phyloP scores from a whole-genome alignment of 352 stramenopile species.

The Halophytophthora polymorphica region DNA sequence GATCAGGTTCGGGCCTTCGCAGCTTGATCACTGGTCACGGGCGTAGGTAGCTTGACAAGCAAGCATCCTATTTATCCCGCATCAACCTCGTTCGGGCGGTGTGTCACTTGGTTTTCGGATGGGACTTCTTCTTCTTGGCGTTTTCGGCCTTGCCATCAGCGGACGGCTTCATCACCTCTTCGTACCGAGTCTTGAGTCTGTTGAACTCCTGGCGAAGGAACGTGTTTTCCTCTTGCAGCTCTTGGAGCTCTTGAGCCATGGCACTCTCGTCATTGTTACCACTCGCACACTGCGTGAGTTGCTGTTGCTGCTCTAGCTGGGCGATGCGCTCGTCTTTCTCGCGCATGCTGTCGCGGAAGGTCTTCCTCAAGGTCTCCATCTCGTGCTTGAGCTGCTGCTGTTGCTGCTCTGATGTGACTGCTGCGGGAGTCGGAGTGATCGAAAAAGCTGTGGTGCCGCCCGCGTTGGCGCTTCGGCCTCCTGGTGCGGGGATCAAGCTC shows the following conservation, averaged over 20 bases:
- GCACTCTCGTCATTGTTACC: conserved; percentile 6
- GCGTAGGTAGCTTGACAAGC: not conserved
- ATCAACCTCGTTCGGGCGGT: not conserved
- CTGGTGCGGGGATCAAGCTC: conserved; percentile 15
- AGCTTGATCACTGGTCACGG: not conserved
- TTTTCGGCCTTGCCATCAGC: not conserved
- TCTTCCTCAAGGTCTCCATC: conserved; percentile 40
- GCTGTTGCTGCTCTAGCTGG: conserved; percentile 28
- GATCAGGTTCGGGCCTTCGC: conserved; percentile 34
- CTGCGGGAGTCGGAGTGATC: conserved; percentile 5
- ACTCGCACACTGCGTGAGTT: conserved; percentile 5
- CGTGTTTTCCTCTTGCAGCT: conserved; percentile 66
- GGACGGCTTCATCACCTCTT: conserved; percentile 21
- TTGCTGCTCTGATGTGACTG: conserved; percentile 21
- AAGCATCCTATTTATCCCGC: conserved; percentile 5
- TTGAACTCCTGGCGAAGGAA: conserved; percentile 68
- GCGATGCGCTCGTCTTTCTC: conserved; percentile 67
- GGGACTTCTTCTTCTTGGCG: conserved; percentile 10
- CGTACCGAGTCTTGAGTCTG: conserved; percentile 62
- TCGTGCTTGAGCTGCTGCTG: conserved; percentile 25
- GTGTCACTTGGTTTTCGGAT: not conserved
- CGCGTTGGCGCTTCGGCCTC: not conserved
- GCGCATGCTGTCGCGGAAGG: conserved; percentile 48
- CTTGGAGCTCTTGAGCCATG: conserved; percentile 35
- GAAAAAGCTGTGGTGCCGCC: not conserved